Base-by-base conservation (phyloP, 805 yeast species). In the Candida gorgasii region DNA sequence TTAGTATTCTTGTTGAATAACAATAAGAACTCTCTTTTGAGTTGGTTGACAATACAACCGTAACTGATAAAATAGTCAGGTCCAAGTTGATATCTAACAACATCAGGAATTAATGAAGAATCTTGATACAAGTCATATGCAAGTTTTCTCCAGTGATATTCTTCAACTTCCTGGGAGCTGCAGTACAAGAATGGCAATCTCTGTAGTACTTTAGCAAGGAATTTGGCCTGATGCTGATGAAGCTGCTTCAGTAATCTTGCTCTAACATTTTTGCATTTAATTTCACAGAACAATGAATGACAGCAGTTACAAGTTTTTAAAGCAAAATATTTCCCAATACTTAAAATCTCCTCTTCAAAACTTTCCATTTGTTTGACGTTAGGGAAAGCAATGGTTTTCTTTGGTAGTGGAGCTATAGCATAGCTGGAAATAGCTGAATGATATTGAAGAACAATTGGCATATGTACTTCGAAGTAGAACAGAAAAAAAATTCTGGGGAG, bases 31-130 rank as follows among this genome's bases (percentile, higher is more conserved):
- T 48, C 46, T 27, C 50, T 37, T 29, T 44, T 50, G 12, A 52
- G 36, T 33, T 50, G 52, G 13, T 42, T 46, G 7, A 53, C 46
- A 38, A 52, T 40, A 7, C 47, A 39, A 1, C 56, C 56, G 40
- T 42, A 52, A 37, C 54, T 50, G n/a, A 47, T 36, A 26, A 30
- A 52, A 22, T 39, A 46, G 8, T 42, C 34, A 4, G 52, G 52
- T 12, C 49, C 53, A 13, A 49, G 24, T 36, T 48, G 50, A 26
- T 46, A 40, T 20, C 56, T 44, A 2, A 52, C 42, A 9, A 40
- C 38, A 5, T 50, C 52, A 20, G 53, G 53, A 14, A 43, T 33
- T 11, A 48, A 29, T 6, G 32, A 16, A 19, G 33, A 20, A 11
- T 32, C 15, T 11, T 19, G 15, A 14, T 31, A n/a, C 17, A 52